Percentiles rank a stretch among this genome's conserved stretches.
Evolutionary conservation across 257 asterid species (phyloP).

Genomic region (Coffea eugenioides): DNA sequence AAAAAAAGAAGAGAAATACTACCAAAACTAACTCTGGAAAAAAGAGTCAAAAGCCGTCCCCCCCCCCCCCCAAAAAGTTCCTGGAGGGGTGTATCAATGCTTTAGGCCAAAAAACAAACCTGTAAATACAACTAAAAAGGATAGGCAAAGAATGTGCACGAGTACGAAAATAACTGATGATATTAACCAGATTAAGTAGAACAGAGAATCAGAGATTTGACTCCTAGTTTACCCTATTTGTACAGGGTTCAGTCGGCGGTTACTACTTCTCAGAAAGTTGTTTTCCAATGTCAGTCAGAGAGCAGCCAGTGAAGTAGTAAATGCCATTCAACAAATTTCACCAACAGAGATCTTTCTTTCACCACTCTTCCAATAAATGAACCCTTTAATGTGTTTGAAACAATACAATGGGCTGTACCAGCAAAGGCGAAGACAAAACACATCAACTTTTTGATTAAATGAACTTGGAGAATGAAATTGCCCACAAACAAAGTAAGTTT

Average conservation of each 20-base stretch:
- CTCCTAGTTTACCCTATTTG: background rate
- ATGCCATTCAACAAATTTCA: constrained; percentile 13
- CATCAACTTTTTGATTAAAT: background rate
- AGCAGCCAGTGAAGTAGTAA: constrained; percentile 22
- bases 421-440: background rate
- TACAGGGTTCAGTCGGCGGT: constrained; percentile 19
- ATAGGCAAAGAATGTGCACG: constrained; percentile 1
- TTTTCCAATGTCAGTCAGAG: constrained; percentile 19
- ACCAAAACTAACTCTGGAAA: background rate
- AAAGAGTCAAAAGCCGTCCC: no score
- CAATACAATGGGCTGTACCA: background rate
- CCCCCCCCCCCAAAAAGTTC: no score
- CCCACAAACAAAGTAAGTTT: constrained; percentile 16
- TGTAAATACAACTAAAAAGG: background rate
- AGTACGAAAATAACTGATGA: background rate
- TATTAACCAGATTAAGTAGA: background rate
- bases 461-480: background rate
- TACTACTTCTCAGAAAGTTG: constrained; percentile 19
- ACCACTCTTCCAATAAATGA: background rate
- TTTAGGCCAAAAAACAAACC: background rate
- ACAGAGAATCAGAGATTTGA: constrained; percentile 5
- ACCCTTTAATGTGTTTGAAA: background rate
- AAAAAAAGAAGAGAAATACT: no score
- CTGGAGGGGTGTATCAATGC: background rate
- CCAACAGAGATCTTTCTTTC: background rate